Base-by-base conservation (phyloP, 768 basidiomycete genomes). In the Steccherinum ochraceum region DNA sequence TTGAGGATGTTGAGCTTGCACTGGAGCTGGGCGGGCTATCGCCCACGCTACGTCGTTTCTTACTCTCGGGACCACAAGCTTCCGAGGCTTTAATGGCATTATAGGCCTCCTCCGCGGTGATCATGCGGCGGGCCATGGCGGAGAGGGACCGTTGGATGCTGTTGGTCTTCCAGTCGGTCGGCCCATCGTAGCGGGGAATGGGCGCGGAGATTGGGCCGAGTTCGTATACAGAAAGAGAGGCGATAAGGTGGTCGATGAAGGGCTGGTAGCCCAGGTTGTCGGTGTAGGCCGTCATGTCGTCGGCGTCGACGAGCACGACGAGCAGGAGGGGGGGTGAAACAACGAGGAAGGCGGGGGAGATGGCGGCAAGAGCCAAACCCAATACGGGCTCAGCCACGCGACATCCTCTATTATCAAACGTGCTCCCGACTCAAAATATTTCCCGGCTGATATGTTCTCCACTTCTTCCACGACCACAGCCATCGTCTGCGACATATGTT, bases 171-270 rank as follows among this genome's bases (percentile, higher is more conserved):
- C 74, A 78, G 65, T 80, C 74, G 48, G 67, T 52, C 4, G 78
- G 78, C 1, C 82, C 83, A 60, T 75, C 68, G 62, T 80, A 81
- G 46, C 70, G 70, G 25, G 80, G 80, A 53, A 70, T 65, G 39
- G 80, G 77, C n/a, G 72, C 68, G 12, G 72, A 68, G 5, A 60
- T 54, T 19, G 78, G 77, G 45, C 78, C 77, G 44, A 77, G 72
- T 53, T 83, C 79, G 59, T 81, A 84, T 46, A 79, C 66, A 16
- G 82, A 81, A 24, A 84, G 68, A 5, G 82, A 64, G 20, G 79
- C 74, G 54, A 81, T 71, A 45, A 84, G 77, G 60, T 84, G 77
- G 0, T 74, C 69, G 41, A 77, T 54, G 56, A 80, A 81, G 11
- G 69, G 68, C 13, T 62, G 53, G 13, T 52, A 54, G 46, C 55